Evolutionary conservation across 1,284 basidiomycete genomes (phyloP).

Genomic region (Exobasidium cylindrosporum): DNA sequence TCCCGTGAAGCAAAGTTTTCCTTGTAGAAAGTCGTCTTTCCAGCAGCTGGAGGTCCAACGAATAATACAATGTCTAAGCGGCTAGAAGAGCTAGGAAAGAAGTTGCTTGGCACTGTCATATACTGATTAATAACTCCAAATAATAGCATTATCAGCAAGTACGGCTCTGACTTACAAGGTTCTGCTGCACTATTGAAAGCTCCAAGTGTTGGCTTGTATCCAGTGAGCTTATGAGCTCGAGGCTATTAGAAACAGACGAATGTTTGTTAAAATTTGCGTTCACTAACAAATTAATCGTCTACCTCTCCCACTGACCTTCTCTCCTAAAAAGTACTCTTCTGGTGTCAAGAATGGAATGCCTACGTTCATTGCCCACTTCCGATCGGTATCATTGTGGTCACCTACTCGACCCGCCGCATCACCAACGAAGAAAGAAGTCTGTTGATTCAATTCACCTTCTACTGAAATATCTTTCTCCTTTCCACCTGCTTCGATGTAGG

Average conservation of each 20-base stretch:
- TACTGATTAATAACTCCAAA: background rate
- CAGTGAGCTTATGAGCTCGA: slow-evolving; percentile 7
- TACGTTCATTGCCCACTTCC: slow-evolving; percentile 51
- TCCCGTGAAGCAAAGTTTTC: slow-evolving; percentile 67
- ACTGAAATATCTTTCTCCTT: slow-evolving; percentile 21
- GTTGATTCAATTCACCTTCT: slow-evolving; percentile 13
- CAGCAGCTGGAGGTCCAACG: slow-evolving; percentile 79
- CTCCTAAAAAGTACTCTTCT: slow-evolving; percentile 45
- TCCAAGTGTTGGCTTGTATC: slow-evolving; percentile 5
- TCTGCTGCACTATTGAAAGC: background rate
- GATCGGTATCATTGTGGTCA: slow-evolving; percentile 48
- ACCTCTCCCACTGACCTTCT: slow-evolving; percentile 2
- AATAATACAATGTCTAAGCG: slow-evolving; percentile 68
- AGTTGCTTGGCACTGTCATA: background rate
- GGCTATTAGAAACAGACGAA: no score
- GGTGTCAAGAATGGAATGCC: slow-evolving; percentile 46
- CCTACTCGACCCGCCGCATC: slow-evolving; percentile 45
- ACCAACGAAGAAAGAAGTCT: slow-evolving; percentile 44
- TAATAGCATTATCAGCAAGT: no score
- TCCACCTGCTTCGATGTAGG: slow-evolving; percentile 20
- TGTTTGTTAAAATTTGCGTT: no score
- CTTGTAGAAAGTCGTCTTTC: slow-evolving; percentile 78
- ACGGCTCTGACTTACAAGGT: background rate
- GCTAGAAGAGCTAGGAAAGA: slow-evolving; percentile 2
- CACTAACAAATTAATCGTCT: no score